Conservation (phyloP, 2,329 filamentous ascomycete genomes). For the Alternaria sp. region DNA sequence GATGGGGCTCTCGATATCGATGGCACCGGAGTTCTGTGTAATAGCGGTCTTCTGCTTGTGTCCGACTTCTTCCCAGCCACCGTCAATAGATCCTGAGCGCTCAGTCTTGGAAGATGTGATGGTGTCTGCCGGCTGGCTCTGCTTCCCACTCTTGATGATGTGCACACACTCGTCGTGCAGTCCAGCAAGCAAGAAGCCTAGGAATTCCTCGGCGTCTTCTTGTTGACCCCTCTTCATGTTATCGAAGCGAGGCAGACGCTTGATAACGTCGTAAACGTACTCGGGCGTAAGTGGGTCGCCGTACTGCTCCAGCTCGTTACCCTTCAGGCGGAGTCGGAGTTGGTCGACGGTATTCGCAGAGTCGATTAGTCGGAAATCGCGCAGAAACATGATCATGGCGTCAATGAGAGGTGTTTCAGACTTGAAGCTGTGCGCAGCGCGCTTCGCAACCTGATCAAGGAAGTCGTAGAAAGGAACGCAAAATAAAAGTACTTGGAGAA, state of each 20-base stretch:
- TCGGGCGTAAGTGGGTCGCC: constrained; percentile 92
- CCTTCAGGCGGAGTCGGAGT: constrained; percentile 76
- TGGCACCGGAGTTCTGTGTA: constrained; percentile 82
- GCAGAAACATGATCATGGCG: constrained; percentile 96
- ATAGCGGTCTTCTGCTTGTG: constrained; percentile 87
- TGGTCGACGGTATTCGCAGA: constrained; percentile 78
- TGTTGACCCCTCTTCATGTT: constrained; percentile 97
- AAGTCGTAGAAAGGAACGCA: constrained; percentile 96
- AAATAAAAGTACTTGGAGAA: constrained; percentile 93
- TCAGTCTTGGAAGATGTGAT: constrained; percentile 58
- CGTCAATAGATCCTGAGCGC: constrained; percentile 58
- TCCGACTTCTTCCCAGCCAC: constrained; percentile 94
- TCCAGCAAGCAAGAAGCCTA: constrained; percentile 90
- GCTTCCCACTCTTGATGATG: constrained; percentile 68
- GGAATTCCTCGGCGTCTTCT: constrained; percentile 96
- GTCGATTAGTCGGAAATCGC: constrained; percentile 86
- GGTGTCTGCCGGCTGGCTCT: constrained; percentile 37
- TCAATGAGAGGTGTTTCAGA: constrained; percentile 93
- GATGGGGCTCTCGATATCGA: constrained; percentile 78
- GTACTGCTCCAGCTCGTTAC: constrained; percentile 84
- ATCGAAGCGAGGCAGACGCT: constrained; percentile 83
- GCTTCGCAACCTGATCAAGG: constrained; percentile 83
- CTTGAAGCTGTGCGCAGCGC: constrained; percentile 89
- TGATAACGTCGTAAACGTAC: constrained; percentile 93
- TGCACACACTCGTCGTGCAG: constrained; percentile 90